These are phyloP conservation scores for Cetraspora pellucida DNA, from an alignment of 192 early-diverging fungal genomes.

Conservation along the genomic window DNA sequence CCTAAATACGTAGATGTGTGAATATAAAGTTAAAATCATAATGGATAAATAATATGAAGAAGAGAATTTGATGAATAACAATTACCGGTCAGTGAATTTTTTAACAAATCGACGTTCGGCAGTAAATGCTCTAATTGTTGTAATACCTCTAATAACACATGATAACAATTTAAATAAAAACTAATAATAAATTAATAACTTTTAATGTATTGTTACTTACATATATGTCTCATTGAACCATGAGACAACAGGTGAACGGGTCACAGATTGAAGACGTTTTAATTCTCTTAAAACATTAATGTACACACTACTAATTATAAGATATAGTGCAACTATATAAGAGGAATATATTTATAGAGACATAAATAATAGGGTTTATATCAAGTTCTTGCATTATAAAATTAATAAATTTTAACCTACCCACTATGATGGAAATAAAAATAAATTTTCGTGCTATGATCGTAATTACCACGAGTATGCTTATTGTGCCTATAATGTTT, in stretches of 20 bases:
- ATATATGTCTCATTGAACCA: constrained; percentile 47
- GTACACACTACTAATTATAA: neutral
- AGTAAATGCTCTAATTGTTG: constrained; percentile 85
- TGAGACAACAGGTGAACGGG: constrained; percentile 37
- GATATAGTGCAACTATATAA: constrained; percentile 10
- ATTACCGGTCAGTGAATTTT: constrained; percentile 47
- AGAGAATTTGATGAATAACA: neutral
- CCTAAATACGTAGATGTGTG: constrained; percentile 2
- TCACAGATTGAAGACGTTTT: constrained; percentile 81
- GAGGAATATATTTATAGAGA: too few species aligned
- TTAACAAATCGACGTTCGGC: constrained; percentile 65
- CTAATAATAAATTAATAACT: constrained; percentile 48
- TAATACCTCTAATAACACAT: constrained; percentile 73
- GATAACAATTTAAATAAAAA: constrained; percentile 78
- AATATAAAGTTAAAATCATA: too few species aligned
- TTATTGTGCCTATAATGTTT: constrained; percentile 50
- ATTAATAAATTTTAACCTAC: constrained; percentile 32
- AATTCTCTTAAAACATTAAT: constrained; percentile 68
- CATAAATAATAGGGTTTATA: too few species aligned
- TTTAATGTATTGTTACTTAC: constrained; percentile 36
- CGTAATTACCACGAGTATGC: constrained; percentile 60
- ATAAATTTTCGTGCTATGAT: constrained; percentile 68
- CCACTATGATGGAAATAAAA: constrained; percentile 52
- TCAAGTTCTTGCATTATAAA: too few species aligned
- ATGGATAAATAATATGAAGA: too few species aligned